Evolutionary conservation across 306 rosid genomes (phyloP).

Genomic region (Trifolium repens): DNA sequence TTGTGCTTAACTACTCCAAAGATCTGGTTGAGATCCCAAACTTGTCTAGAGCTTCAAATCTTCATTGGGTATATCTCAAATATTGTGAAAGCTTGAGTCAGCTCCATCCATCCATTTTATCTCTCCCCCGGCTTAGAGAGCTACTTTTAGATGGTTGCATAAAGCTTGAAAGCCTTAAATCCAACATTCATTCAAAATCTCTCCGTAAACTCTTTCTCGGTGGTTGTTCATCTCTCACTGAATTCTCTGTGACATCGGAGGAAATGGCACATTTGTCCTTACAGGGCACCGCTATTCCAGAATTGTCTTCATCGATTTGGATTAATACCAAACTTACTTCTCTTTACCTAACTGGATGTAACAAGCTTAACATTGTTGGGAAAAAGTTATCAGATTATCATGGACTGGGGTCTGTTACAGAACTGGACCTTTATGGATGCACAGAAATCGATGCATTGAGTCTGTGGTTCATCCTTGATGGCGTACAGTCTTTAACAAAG

Average conservation of each 20-base stretch:
- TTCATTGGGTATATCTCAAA: not conserved
- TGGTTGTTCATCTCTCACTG: not conserved
- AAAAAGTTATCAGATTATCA: not conserved
- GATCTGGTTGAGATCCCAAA: conserved; percentile 6
- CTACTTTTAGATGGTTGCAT: not conserved
- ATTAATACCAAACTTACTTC: not conserved
- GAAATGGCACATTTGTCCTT: not conserved
- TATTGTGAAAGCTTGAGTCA: not conserved
- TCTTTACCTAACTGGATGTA: not conserved
- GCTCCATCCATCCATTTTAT: conserved; percentile 20
- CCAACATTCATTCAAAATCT: conserved; percentile 2
- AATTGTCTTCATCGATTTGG: conserved; percentile 12
- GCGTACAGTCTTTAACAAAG: not conserved
- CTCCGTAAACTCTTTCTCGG: not conserved
- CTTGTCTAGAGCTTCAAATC: conserved; percentile 2
- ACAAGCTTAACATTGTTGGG: not conserved
- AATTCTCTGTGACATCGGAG: conserved; percentile 10
- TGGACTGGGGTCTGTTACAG: not conserved
- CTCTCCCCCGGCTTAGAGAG: not conserved
- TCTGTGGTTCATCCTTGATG: not conserved
- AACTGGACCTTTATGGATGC: not conserved
- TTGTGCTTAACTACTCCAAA: not conserved
- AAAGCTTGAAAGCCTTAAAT: not conserved
- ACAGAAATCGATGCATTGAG: not conserved
- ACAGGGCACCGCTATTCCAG: not conserved